Evolutionary conservation across 1,139 yeast genomes (phyloP).

Genomic region (Debaryomyces udenii): DNA sequence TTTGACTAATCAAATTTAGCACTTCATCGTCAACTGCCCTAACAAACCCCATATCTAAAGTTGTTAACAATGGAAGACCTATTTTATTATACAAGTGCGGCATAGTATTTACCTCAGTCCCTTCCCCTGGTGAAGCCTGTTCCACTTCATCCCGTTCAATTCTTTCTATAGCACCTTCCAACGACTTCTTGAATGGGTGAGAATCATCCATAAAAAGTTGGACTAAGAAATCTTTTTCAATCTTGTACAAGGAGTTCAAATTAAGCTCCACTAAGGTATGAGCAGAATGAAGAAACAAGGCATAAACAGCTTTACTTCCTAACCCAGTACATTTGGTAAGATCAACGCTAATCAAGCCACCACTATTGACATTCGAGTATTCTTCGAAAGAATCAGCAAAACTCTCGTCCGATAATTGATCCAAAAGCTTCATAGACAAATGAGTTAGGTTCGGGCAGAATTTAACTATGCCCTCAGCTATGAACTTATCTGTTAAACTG

Average conservation of each 20-base stretch:
- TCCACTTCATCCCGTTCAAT: slow-evolving; percentile 5
- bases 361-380: slow-evolving; percentile 48
- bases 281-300: slow-evolving; percentile 65
- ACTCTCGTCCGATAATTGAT: slow-evolving; percentile 69
- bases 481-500: slow-evolving; percentile 64
- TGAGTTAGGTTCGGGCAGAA: slow-evolving; percentile 57
- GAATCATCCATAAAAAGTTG: slow-evolving; percentile 43
- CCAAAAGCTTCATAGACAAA: slow-evolving; percentile 57
- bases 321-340: slow-evolving; percentile 67
- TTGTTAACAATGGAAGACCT: slow-evolving; percentile 56
- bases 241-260: slow-evolving; percentile 67
- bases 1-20: slow-evolving; percentile 52
- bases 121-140: slow-evolving; percentile 9
- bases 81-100: slow-evolving; percentile 24
- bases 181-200: slow-evolving; percentile 34
- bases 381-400: slow-evolving; percentile 57
- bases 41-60: slow-evolving; percentile 76
- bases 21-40: slow-evolving; percentile 69
- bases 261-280: slow-evolving; percentile 67
- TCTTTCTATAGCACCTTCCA: slow-evolving; percentile 25
- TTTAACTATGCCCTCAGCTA: slow-evolving; percentile 60
- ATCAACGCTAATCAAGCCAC: slow-evolving; percentile 64
- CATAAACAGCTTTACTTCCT: slow-evolving; percentile 62
- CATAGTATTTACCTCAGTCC: slow-evolving; percentile 4
- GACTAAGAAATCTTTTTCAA: slow-evolving; percentile 53